phyloP scores from a whole-genome alignment of 345 rosid genomes.

The Arabis alpina region DNA sequence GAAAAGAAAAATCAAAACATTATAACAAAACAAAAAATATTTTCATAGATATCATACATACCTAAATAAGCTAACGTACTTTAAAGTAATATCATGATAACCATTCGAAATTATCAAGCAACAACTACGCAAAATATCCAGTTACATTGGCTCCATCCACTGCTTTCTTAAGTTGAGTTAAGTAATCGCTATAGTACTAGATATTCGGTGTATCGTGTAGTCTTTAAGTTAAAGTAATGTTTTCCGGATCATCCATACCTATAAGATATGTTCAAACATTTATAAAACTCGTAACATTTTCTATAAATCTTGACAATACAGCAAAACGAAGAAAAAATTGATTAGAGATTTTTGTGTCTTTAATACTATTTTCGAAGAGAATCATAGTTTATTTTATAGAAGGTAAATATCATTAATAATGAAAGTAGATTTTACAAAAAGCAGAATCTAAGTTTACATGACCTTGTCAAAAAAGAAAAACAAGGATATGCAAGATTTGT shows the following conservation, averaged over 20 bases:
- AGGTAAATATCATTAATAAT: no score
- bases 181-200: slow-evolving; percentile 67
- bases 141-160: slow-evolving; percentile 76
- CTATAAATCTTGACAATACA: not conserved
- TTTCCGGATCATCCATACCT: slow-evolving; percentile 97
- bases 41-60: no score
- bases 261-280: not conserved
- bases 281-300: not conserved
- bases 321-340: not conserved
- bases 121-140: slow-evolving; percentile 95
- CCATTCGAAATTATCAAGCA: slow-evolving; percentile 99
- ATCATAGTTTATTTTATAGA: no score
- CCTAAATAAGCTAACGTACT: slow-evolving; percentile 33
- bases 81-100: slow-evolving; percentile 83
- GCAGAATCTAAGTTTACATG: no score
- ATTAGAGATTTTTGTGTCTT: not conserved
- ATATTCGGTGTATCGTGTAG: slow-evolving; percentile 81
- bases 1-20: not conserved
- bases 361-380: slow-evolving; percentile 84
- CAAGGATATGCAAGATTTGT: no score
- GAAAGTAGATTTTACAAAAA: no score
- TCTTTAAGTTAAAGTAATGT: slow-evolving; percentile 64
- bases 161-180: slow-evolving; percentile 86
- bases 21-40: not conserved
- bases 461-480: no score